Evolutionary conservation across 2,329 filamentous ascomycete genomes (phyloP).

Genomic region (Monilinia aucupariae): DNA sequence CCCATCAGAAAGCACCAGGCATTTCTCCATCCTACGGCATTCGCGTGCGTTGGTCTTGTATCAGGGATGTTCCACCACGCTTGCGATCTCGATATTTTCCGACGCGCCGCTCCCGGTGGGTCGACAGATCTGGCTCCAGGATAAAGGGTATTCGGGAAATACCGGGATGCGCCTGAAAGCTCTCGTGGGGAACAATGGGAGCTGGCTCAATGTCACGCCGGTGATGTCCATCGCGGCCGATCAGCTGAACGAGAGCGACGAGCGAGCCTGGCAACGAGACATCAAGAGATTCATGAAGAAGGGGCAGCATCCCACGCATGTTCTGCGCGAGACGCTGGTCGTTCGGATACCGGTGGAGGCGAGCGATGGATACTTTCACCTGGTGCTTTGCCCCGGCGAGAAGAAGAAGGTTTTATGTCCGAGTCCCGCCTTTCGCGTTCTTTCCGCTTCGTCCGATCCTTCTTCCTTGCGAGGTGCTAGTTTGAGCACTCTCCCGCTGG

Average conservation of each 20-base stretch:
- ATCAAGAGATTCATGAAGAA: conserved; percentile 59
- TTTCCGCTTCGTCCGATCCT: conserved; percentile 57
- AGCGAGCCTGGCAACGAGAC: conserved; percentile 63
- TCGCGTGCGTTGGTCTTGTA: conserved; percentile 61
- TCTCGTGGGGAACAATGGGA: conserved; percentile 51
- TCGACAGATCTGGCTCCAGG: conserved; percentile 62
- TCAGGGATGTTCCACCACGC: conserved; percentile 56
- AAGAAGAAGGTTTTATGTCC: conserved; percentile 57
- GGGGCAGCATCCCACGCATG: conserved; percentile 40
- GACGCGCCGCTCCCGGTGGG: conserved; percentile 51
- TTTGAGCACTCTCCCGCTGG: conserved; percentile 58
- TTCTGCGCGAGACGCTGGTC: conserved; percentile 56
- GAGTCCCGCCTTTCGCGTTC: conserved; percentile 63
- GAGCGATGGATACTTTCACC: conserved; percentile 62
- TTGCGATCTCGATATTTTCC: conserved; percentile 60
- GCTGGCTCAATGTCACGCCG: conserved; percentile 66
- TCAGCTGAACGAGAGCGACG: conserved; percentile 51
- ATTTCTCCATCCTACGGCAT: conserved; percentile 63
- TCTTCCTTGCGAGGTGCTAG: conserved; percentile 61
- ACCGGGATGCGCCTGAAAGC: conserved; percentile 63
- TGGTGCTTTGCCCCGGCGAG: conserved; percentile 54
- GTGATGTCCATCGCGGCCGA: conserved; percentile 41
- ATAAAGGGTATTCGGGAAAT: conserved; percentile 62
- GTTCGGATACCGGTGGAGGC: conserved; percentile 59
- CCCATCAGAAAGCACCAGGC: conserved; percentile 58